Conservation (phyloP, 805 yeast species). For the Candida taoyuanica region DNA sequence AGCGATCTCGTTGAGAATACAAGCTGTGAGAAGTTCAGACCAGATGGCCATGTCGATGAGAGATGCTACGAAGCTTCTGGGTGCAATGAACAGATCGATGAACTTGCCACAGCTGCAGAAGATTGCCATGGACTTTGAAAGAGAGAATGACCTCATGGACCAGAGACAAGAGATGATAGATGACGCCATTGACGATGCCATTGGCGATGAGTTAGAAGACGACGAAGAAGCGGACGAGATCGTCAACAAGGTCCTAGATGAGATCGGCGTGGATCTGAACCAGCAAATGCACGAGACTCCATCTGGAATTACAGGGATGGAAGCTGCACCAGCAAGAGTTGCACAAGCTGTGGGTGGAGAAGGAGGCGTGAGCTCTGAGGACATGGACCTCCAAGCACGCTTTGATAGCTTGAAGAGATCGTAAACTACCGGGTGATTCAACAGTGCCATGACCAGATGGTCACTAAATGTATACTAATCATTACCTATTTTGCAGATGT, state of each 20-base stretch:
- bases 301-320: slow-evolving; percentile 28
- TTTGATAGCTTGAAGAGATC: slow-evolving; percentile 70
- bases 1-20: slow-evolving; percentile 88
- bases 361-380: slow-evolving; percentile 43
- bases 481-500: too few relatives aligned
- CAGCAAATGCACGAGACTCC: slow-evolving; percentile 45
- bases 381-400: slow-evolving; percentile 87
- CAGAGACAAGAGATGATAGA: slow-evolving; percentile 99
- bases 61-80: slow-evolving; percentile 82
- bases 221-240: slow-evolving; percentile 90
- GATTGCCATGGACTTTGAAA: slow-evolving; percentile 93
- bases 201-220: slow-evolving; percentile 86
- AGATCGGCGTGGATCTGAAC: slow-evolving; percentile 84
- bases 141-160: slow-evolving; percentile 94
- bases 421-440: too few relatives aligned
- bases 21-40: slow-evolving; percentile 85
- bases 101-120: slow-evolving; percentile 83
- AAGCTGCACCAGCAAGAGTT: slow-evolving; percentile 28
- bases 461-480: not conserved
- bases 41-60: slow-evolving; percentile 95
- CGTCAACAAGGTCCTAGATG: slow-evolving; percentile 88
- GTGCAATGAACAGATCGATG: slow-evolving; percentile 86
- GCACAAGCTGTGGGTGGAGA: slow-evolving; percentile 51
- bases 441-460: not conserved
- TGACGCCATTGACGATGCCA: slow-evolving; percentile 94